These are phyloP conservation scores for Termitomyces sp. DNA, from an alignment of 768 basidiomycete genomes.

Conservation along the genomic window DNA sequence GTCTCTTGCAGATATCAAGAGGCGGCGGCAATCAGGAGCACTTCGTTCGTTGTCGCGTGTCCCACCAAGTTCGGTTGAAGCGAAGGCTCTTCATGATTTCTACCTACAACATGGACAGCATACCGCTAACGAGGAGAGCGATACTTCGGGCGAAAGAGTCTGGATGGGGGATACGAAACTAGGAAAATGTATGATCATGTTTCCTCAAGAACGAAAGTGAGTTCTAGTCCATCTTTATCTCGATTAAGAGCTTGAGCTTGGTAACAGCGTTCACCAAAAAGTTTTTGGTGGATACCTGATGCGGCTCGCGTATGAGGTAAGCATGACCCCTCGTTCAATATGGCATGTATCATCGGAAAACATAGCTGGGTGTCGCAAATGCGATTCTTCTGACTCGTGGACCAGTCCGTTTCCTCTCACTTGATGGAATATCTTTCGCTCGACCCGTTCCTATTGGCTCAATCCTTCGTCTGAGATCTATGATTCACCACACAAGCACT, in stretches of 20 bases:
- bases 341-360: background rate
- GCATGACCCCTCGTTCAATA: background rate
- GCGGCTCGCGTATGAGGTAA: conserved; percentile 67
- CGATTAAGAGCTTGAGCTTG: background rate
- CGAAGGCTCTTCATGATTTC: conserved; percentile 59
- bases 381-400: conserved; percentile 63
- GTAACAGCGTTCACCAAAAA: conserved; percentile 69
- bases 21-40: conserved; percentile 45
- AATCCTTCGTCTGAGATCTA: conserved; percentile 66
- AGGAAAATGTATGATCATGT: conserved; percentile 72
- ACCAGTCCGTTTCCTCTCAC: conserved; percentile 64
- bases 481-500: conserved; percentile 54
- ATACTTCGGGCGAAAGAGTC: conserved; percentile 38
- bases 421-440: conserved; percentile 76
- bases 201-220: conserved; percentile 81
- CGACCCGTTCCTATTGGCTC: conserved; percentile 82
- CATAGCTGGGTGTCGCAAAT: conserved; percentile 67
- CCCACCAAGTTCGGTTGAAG: conserved; percentile 69
- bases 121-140: conserved; percentile 15
- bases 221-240: conserved; percentile 16
- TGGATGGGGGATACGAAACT: conserved; percentile 73
- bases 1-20: conserved; percentile 48
- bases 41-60: conserved; percentile 61
- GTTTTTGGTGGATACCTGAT: conserved; percentile 71
- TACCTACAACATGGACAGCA: conserved; percentile 56